phyloP scores from a whole-genome alignment of 2,329 filamentous ascomycete species.

The Parascedosporium putredinis region DNA sequence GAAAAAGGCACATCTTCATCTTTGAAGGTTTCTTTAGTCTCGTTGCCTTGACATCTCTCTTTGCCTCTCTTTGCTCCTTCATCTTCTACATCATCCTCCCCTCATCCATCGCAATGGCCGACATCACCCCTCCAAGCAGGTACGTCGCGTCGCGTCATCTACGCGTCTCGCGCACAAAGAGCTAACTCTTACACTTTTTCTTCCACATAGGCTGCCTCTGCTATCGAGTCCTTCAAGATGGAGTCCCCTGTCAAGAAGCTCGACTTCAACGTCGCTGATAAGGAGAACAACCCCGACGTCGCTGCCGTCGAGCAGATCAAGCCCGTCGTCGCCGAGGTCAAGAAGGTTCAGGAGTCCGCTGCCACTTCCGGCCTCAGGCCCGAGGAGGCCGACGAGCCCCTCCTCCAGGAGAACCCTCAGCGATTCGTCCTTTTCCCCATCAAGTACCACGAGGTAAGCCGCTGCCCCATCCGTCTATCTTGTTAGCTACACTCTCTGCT shows the following conservation, averaged over 20 bases:
- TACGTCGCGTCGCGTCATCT: constrained; percentile 24
- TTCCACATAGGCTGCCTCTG: constrained; percentile 62
- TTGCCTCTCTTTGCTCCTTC: neutral
- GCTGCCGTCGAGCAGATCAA: constrained; percentile 46
- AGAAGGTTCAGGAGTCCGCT: constrained; percentile 30
- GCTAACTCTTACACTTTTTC: neutral
- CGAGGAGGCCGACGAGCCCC: constrained; percentile 73
- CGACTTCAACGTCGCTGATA: constrained; percentile 61
- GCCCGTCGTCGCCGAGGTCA: constrained; percentile 29
- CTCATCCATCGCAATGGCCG: constrained; percentile 51
- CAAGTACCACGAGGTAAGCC: constrained; percentile 94
- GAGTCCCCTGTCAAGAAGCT: constrained; percentile 89
- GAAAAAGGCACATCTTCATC: constrained; percentile 4
- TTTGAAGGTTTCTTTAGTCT: neutral
- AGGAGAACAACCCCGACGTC: constrained; percentile 56
- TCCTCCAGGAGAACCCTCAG: constrained; percentile 89
- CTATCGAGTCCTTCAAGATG: constrained; percentile 83
- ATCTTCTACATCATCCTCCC: neutral
- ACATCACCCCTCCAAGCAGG: constrained; percentile 54
- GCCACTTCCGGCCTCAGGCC: constrained; percentile 46
- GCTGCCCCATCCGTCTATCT: too few species aligned
- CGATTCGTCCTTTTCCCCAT: constrained; percentile 98
- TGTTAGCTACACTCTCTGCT: too few species aligned
- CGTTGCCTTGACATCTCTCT: neutral
- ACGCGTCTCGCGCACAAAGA: neutral